Conservation (phyloP, 805 yeast genomes). For the Lipomyces mesembrius region DNA sequence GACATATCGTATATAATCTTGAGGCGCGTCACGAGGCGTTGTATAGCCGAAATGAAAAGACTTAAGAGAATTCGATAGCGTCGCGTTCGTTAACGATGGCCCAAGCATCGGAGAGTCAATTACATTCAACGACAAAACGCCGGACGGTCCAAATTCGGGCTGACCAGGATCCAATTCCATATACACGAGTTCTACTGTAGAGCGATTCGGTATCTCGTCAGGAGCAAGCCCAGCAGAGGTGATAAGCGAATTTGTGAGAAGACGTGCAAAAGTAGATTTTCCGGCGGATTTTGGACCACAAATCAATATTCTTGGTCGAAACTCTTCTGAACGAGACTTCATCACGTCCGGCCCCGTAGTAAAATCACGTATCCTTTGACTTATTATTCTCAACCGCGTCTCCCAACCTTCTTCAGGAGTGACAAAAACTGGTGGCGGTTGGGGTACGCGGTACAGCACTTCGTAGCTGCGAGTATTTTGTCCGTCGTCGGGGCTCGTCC, state of each 20-base stretch:
- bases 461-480: constrained; percentile 9
- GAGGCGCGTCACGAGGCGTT: constrained; percentile 71
- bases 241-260: constrained; percentile 52
- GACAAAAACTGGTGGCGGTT: constrained; percentile 3
- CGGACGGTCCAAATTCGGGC: constrained; percentile 76
- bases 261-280: constrained; percentile 70
- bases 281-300: constrained; percentile 80
- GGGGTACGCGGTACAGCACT: constrained; percentile 22
- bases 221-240: background rate
- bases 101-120: constrained; percentile 54
- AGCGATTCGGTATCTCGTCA: background rate
- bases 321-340: background rate
- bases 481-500: constrained; percentile 7
- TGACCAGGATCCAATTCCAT: constrained; percentile 91
- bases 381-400: constrained; percentile 39
- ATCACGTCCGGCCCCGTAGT: constrained; percentile 28
- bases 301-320: constrained; percentile 44
- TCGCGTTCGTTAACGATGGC: constrained; percentile 46
- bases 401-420: constrained; percentile 33
- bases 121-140: constrained; percentile 56
- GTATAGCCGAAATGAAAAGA: constrained; percentile 62
- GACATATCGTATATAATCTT: constrained; percentile 54
- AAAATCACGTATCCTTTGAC: constrained; percentile 7
- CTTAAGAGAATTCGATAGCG: constrained; percentile 35
- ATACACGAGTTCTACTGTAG: constrained; percentile 43